A percentile compares a stretch with the other conserved stretches of the same genome.
Evolutionary conservation across 306 rosid genomes (phyloP).

Genomic region (Corylus avellana): DNA sequence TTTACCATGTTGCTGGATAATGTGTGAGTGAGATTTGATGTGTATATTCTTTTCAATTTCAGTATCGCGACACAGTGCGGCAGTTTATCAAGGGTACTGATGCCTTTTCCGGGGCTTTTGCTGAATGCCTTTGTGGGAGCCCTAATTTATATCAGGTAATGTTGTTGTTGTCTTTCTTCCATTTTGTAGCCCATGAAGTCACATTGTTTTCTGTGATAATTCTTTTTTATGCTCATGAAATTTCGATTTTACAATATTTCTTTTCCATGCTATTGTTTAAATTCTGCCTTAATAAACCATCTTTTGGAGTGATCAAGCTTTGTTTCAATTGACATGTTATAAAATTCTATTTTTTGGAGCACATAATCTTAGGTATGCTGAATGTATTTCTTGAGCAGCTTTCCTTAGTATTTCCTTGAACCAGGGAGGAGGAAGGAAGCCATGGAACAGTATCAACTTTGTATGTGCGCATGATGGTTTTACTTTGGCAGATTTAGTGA

Average conservation of each 20-base stretch:
- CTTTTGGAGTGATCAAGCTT: neutral
- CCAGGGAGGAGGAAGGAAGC: slow-evolving; percentile 89
- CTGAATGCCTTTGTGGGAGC: slow-evolving; percentile 94
- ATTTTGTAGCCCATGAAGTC: neutral
- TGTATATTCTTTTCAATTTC: slow-evolving; percentile 37
- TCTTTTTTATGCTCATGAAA: neutral
- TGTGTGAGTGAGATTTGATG: slow-evolving; percentile 10
- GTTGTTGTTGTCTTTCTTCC: slow-evolving; percentile 17
- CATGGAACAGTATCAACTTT: slow-evolving; percentile 92
- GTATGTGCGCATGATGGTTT: slow-evolving; percentile 93
- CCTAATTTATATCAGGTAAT: slow-evolving; percentile 92
- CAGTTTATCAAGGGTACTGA: slow-evolving; percentile 92
- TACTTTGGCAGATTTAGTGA: slow-evolving; percentile 92
- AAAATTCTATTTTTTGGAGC: slow-evolving; percentile 4
- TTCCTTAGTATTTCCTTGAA: slow-evolving; percentile 31
- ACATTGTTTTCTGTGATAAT: neutral
- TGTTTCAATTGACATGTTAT: neutral
- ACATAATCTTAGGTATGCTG: slow-evolving; percentile 3
- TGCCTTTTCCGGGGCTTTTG: slow-evolving; percentile 94
- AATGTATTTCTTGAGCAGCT: slow-evolving; percentile 25
- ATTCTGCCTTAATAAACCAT: slow-evolving; percentile 1
- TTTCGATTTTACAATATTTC: neutral
- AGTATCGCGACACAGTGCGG: slow-evolving; percentile 90
- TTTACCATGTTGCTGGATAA: neutral
- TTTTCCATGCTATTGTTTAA: neutral